phyloP scores from a whole-genome alignment of 1,284 basidiomycete species.

The Ceratobasidium sp. region DNA sequence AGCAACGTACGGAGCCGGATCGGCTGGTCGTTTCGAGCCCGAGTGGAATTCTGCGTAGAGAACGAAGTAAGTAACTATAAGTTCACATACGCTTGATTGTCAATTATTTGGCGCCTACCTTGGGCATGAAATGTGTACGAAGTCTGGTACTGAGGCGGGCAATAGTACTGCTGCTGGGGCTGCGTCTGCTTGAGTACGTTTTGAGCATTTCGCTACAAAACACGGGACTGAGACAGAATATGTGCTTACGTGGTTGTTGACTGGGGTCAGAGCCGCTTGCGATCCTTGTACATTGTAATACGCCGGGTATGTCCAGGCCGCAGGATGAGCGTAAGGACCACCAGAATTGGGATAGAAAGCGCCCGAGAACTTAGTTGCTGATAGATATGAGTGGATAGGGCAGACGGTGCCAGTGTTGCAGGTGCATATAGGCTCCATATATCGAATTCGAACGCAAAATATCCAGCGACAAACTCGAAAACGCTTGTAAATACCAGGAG shows the following conservation, averaged over 20 bases:
- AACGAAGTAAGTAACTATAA: background rate
- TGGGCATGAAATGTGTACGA: background rate
- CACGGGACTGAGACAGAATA: background rate
- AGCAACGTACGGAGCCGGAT: background rate
- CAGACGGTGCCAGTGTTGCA: background rate
- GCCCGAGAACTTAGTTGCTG: background rate
- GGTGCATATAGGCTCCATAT: background rate
- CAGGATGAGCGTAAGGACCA: background rate
- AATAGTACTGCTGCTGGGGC: background rate
- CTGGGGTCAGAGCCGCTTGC: background rate
- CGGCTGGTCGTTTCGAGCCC: constrained; percentile 1
- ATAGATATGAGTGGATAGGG: background rate
- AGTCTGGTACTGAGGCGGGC: constrained; percentile 7
- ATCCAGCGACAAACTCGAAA: background rate
- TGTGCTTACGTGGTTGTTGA: background rate
- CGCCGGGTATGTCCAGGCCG: background rate
- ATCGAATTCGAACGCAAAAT: background rate
- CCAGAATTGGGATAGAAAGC: background rate
- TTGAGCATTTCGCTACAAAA: background rate
- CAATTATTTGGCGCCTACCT: background rate
- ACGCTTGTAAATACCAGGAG: background rate
- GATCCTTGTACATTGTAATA: background rate
- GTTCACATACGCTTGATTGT: background rate
- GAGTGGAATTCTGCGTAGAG: background rate
- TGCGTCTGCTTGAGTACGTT: background rate